A percentile compares a stretch with the other conserved stretches of the same genome.
Evolutionary conservation across 2,329 filamentous ascomycete species (phyloP).

Genomic region (Xylaria sp.): DNA sequence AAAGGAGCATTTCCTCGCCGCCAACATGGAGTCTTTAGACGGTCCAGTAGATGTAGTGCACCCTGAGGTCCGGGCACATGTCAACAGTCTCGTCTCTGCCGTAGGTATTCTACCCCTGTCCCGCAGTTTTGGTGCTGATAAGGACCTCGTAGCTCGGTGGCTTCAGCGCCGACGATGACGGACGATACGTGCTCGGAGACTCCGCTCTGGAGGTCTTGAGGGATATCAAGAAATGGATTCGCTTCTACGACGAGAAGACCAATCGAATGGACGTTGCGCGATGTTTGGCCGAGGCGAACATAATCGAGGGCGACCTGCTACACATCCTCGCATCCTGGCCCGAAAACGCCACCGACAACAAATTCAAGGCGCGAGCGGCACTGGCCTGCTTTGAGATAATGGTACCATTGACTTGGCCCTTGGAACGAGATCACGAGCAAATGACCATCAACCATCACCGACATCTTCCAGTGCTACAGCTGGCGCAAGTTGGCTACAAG

Average conservation of each 20-base stretch:
- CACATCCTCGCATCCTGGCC: constrained; percentile 86
- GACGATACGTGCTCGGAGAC: constrained; percentile 86
- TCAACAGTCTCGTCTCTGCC: constrained; percentile 91
- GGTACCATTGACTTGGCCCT: constrained; percentile 91
- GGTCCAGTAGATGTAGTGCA: constrained; percentile 69
- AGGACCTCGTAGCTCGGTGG: constrained; percentile 72
- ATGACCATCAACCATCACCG: constrained; percentile 93
- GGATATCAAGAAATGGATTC: constrained; percentile 93
- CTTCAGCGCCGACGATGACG: constrained; percentile 75
- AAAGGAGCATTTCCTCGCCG: constrained; percentile 22
- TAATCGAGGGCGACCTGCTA: constrained; percentile 87
- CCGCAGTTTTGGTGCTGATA: constrained; percentile 7
- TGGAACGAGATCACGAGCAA: constrained; percentile 75
- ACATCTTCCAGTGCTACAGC: constrained; percentile 85
- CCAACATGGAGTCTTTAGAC: constrained; percentile 58
- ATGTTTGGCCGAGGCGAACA: constrained; percentile 87
- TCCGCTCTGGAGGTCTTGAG: constrained; percentile 90
- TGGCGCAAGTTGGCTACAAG: constrained; percentile 90
- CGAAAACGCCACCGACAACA: constrained; percentile 71
- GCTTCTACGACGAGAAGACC: constrained; percentile 88
- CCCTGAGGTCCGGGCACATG: constrained; percentile 88
- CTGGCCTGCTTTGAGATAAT: constrained; percentile 88
- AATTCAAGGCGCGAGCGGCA: constrained; percentile 76
- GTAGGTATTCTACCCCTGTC: constrained; percentile 54
- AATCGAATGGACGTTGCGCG: constrained; percentile 94